A percentile compares a stretch with the other conserved stretches of the same genome.
These are phyloP conservation scores for Protea cynaroides DNA, from an alignment of 164 flowering plant genomes.

Conservation along the genomic window DNA sequence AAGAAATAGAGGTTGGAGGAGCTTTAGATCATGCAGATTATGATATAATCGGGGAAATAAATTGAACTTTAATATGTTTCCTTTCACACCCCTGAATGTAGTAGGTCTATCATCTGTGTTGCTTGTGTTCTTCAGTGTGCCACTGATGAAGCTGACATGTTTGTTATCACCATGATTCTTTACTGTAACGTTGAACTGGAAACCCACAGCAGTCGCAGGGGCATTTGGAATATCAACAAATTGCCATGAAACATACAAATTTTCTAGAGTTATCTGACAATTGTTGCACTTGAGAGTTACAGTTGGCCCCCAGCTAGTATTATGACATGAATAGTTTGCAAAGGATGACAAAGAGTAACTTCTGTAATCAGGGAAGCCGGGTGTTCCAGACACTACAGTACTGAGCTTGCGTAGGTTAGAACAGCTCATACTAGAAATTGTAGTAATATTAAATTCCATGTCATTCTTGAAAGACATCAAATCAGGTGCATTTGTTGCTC, in stretches of 20 bases:
- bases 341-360: constrained; percentile 46
- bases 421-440: constrained; percentile 91
- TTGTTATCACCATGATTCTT: constrained; percentile 36
- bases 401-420: constrained; percentile 73
- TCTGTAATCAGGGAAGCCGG: constrained; percentile 55
- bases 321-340: constrained; percentile 61
- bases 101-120: constrained; percentile 43
- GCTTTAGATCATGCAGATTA: constrained; percentile 56
- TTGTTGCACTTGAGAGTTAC: constrained; percentile 52
- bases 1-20: constrained; percentile 86
- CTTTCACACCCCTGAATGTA: constrained; percentile 66
- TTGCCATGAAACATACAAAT: constrained; percentile 71
- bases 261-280: constrained; percentile 52
- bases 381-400: constrained; percentile 54
- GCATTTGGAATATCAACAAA: constrained; percentile 83
- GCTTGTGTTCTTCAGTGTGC: constrained; percentile 51
- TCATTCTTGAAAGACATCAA: constrained; percentile 64
- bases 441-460: constrained; percentile 84
- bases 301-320: constrained; percentile 79
- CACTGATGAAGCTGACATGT: constrained; percentile 68
- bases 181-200: constrained; percentile 74
- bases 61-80: constrained; percentile 71
- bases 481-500: constrained; percentile 80
- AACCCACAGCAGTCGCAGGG: constrained; percentile 94
- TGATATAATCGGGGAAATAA: constrained; percentile 74